These are phyloP conservation scores for Septoria linicola DNA, from an alignment of 2,329 filamentous ascomycete species.

Conservation along the genomic window DNA sequence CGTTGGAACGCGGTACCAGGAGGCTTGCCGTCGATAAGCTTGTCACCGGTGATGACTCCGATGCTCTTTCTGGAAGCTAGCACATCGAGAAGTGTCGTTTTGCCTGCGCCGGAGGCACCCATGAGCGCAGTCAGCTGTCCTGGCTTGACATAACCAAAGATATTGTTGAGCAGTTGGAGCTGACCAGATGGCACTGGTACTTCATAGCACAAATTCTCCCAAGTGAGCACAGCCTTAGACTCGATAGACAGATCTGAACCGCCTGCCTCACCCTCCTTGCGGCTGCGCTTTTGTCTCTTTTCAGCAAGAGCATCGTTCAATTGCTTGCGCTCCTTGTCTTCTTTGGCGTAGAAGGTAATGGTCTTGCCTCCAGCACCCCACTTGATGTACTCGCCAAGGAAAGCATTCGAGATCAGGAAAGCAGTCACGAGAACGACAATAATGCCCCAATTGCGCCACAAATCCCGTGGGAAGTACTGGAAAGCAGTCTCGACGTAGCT, in stretches of 20 bases:
- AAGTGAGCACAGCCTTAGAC: constrained; percentile 57
- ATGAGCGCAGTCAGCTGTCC: constrained; percentile 53
- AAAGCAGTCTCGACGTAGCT: constrained; percentile 70
- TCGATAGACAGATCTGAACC: constrained; percentile 52
- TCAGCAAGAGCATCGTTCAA: constrained; percentile 63
- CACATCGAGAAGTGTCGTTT: constrained; percentile 81
- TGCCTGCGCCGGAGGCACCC: constrained; percentile 68
- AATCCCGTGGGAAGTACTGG: constrained; percentile 62
- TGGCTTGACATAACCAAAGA: constrained; percentile 52
- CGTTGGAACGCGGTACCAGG: constrained; percentile 61
- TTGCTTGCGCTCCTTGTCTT: constrained; percentile 64
- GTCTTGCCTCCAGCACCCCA: constrained; percentile 79
- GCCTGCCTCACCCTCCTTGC: constrained; percentile 44
- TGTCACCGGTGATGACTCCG: constrained; percentile 62
- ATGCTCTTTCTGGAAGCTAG: constrained; percentile 65
- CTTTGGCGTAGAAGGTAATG: constrained; percentile 72
- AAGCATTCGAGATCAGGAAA: constrained; percentile 73
- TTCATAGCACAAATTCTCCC: constrained; percentile 53
- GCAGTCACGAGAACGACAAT: constrained; percentile 71
- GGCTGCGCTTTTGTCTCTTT: constrained; percentile 57
- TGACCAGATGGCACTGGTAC: constrained; percentile 50
- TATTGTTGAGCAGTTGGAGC: constrained; percentile 46
- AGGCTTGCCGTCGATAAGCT: constrained; percentile 58
- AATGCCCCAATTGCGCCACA: constrained; percentile 85
- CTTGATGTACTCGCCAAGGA: constrained; percentile 74